Evolutionary conservation across 495 filamentous ascomycete genomes (phyloP), one percentile per base, ranked within the genome.

Genomic region (Evernia prunastri): DNA sequence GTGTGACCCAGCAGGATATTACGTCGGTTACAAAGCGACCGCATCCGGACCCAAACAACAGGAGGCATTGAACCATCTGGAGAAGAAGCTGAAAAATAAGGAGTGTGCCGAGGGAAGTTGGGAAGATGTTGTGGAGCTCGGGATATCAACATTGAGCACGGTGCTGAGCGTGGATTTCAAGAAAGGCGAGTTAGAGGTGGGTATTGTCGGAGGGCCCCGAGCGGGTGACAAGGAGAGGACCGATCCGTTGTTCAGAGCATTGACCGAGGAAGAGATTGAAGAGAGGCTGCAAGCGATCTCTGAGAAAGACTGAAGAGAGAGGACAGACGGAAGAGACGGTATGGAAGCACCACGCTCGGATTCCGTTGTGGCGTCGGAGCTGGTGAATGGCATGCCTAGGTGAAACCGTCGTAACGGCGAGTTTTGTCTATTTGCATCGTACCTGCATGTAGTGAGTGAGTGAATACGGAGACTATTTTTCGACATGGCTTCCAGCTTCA

Each of bases 11-110:
- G 94, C 94, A 58, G 94, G 94, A 25, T 98, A 98, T 81, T 97
- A 92, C 73, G 89, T 91, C 60, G 94, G 94, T 58, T 98, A 96
- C 86, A 98, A 97, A 81, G 94, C 91, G 60, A 97, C 94, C 13
- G 90, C 94, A 54, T 92, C 94, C 3, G 94, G 94, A 8, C 94
- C 94, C 57, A 98, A 98, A 79, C 91, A 96, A 73, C 94, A 98
- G 75, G 94, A 98, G 82, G 94, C 94, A 68, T 85, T 96, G 72
- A 98, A 97, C 74, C 87, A 92, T 72, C 81, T 98, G 59, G 94
- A 98, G 85, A 97, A 97, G 88, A 97, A 96, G 84, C 86, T 98
- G 78, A 97, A 97, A 85, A 96, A 96, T 86, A 96, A 96, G 87
- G 92, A 97, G 75, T 83, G 83, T 71, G 94, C 94, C 36, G 86